Evolutionary conservation across 2,329 filamentous ascomycete genomes (phyloP), one percentile per base, ranked within the genome.

Genomic region (Didymella pinodella): DNA sequence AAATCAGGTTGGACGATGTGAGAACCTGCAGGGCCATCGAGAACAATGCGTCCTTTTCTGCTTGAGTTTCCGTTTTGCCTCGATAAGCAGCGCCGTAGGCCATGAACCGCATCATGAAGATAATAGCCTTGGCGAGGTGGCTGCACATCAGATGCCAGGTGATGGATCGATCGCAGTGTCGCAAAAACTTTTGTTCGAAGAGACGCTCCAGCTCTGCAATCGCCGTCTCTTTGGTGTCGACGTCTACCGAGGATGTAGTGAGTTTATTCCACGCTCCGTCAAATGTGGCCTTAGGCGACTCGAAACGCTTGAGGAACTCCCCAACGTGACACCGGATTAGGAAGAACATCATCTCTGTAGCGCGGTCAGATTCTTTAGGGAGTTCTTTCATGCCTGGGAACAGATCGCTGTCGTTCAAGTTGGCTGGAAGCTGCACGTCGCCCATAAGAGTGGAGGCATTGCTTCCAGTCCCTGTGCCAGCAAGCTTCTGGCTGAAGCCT

Each of bases 361-460:
- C 64, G 0, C 82, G 79, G 3, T 73, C 64, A 22, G 78, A 77
- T 40, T 80, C 79, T 4, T 62, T 63, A 0, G 81, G 80, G 1
- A 71, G 63, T n/a, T 80, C 77, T 34, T 71, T 77, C 80, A 82
- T 82, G 22, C 73, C 72, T 1, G 75, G 74, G 40, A 76, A 74
- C 1, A 82, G 69, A 34, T 81, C 79, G 55, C 74, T 79, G 65
- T 88, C 85, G 70, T 87, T 81, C 40, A 87, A 69, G 54, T 86
- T 85, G 12, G 80, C 76, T 0, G 85, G 84, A 6, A 82, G 68
- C 3, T 73, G 74, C 1, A 83, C 84, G 63, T 84, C 80, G 62
- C 80, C 83, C 18, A 57, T 61, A 8, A 78, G 71, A 7, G 84
- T 75, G n/a, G 80, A 75, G 11, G 80, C 74, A 28, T 49, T 54